These are phyloP conservation scores for Fragilariopsis cylindrus DNA, from an alignment of 108 stramenopile species.

Conservation along the genomic window DNA sequence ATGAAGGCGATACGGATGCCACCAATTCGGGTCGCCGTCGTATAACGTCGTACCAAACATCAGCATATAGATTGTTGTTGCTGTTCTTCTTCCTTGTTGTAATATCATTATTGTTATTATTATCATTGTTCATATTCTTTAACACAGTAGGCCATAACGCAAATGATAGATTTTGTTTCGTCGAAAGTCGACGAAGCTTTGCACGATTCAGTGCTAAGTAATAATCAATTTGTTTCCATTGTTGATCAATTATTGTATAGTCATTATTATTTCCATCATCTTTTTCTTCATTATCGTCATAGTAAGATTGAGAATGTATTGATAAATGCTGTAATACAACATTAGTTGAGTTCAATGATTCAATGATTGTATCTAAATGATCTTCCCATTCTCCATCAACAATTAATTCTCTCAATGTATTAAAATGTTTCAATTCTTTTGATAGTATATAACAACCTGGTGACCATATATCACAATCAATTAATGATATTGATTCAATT, in stretches of 20 bases:
- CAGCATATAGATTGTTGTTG: neutral
- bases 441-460: conserved; percentile 23
- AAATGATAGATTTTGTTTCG: neutral
- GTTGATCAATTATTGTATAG: no score
- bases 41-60: conserved; percentile 21
- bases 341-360: conserved; percentile 26
- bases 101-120: neutral
- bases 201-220: conserved; percentile 8
- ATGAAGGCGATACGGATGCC: neutral
- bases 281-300: neutral
- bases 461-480: conserved; percentile 27
- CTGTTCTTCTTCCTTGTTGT: neutral
- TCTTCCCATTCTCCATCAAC: conserved; percentile 34
- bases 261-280: neutral
- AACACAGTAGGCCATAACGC: neutral
- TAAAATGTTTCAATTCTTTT: conserved; percentile 19
- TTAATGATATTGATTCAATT: conserved; percentile 26
- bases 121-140: no score
- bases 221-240: conserved; percentile 1
- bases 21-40: conserved; percentile 19
- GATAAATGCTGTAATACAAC: conserved; percentile 13
- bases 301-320: neutral
- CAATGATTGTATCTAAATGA: conserved; percentile 3
- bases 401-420: conserved; percentile 27
- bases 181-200: neutral